Conservation (phyloP, 768 basidiomycete species). For the Suillus subaureus region DNA sequence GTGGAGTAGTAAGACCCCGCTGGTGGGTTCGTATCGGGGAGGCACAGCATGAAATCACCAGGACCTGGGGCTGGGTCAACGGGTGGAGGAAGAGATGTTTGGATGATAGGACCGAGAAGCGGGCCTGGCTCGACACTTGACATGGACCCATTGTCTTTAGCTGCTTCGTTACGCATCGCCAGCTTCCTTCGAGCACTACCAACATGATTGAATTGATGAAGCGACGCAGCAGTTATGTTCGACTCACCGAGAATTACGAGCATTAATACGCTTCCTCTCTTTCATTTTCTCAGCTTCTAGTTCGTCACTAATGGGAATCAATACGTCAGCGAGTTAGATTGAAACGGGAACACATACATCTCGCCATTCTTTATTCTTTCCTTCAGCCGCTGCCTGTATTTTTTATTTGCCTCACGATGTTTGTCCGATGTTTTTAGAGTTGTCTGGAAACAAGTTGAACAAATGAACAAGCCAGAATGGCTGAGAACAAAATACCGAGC, state of each 20-base stretch:
- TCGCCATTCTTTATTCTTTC: slow-evolving; percentile 7
- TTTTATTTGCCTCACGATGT: slow-evolving; percentile 3
- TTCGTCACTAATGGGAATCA: not conserved
- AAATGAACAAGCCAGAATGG: not conserved
- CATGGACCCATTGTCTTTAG: not conserved
- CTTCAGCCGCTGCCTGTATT: slow-evolving; percentile 2
- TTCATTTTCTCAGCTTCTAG: slow-evolving; percentile 2
- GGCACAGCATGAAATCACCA: slow-evolving; percentile 1
- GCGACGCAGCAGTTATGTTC: not conserved
- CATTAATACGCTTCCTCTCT: slow-evolving; percentile 1
- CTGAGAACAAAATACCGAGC: not conserved
- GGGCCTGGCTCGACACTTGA: not conserved
- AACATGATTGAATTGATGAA: not conserved
- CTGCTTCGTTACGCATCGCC: not conserved
- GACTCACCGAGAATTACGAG: slow-evolving; percentile 4
- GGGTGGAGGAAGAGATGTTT: not conserved
- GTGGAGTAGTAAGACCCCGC: slow-evolving; percentile 3
- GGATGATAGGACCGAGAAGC: not conserved
- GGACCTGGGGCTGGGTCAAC: not conserved
- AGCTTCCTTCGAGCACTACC: slow-evolving; percentile 2
- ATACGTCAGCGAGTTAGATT: not conserved
- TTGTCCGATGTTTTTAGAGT: not conserved
- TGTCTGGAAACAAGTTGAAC: not conserved
- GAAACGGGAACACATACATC: not conserved
- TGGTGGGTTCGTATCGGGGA: slow-evolving; percentile 1